These are phyloP conservation scores for Trametes sp. DNA, from an alignment of 1,284 basidiomycete genomes.

Conservation along the genomic window DNA sequence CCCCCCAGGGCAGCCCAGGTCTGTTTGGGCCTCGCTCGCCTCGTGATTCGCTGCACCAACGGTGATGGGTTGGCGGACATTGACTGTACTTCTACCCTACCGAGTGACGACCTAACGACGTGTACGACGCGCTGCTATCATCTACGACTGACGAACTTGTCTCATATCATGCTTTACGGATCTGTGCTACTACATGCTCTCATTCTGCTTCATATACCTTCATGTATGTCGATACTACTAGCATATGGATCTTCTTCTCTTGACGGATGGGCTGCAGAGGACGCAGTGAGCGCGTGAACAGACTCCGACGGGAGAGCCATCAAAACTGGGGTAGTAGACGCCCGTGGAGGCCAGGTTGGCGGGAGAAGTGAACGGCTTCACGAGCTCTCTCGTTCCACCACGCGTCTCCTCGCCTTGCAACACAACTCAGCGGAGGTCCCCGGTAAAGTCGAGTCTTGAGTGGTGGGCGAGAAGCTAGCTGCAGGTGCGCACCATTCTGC, in stretches of 20 bases:
- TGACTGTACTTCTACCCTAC: slow-evolving; percentile 7
- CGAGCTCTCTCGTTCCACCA: neutral
- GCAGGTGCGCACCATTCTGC: neutral
- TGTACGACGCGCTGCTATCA: slow-evolving; percentile 25
- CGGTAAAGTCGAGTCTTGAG: too few species aligned
- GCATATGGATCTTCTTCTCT: slow-evolving; percentile 8
- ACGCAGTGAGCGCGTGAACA: neutral
- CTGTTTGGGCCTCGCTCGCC: slow-evolving; percentile 71
- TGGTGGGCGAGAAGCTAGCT: too few species aligned
- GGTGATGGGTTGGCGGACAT: slow-evolving; percentile 16
- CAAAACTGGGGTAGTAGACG: slow-evolving; percentile 16
- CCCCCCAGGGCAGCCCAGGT: slow-evolving; percentile 61
- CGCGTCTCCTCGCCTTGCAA: neutral
- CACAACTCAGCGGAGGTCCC: too few species aligned
- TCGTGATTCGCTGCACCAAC: slow-evolving; percentile 44
- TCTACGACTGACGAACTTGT: slow-evolving; percentile 8
- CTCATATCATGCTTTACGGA: slow-evolving; percentile 9
- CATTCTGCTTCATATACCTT: slow-evolving; percentile 19
- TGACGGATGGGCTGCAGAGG: neutral
- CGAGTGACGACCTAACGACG: slow-evolving; percentile 18
- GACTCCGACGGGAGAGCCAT: too few species aligned
- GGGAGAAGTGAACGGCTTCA: neutral
- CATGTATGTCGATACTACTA: slow-evolving; percentile 16
- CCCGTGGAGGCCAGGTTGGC: neutral
- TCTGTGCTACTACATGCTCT: slow-evolving; percentile 13